A percentile compares a stretch with the other conserved stretches of the same genome.
Evolutionary conservation across 305 asterid genomes (phyloP).

Genomic region (Fraxinus nigra): DNA sequence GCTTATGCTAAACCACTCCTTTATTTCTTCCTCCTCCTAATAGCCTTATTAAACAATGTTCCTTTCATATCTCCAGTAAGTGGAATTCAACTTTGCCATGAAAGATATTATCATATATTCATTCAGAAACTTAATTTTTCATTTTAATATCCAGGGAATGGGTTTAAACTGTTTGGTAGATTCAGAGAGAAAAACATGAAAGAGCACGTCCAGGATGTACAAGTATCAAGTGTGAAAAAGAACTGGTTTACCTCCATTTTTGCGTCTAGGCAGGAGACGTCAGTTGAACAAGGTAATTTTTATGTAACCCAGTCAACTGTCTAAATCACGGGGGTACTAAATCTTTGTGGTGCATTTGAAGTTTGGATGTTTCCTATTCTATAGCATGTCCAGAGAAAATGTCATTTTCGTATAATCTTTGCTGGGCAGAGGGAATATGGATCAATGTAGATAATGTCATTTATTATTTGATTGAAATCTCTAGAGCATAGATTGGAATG

Average conservation of each 20-base stretch:
- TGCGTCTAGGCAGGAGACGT: conserved; percentile 41
- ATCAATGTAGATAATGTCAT: background rate
- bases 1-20: background rate
- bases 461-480: background rate
- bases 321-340: background rate
- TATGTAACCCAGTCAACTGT: background rate
- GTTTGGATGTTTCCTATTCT: background rate
- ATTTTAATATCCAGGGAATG: conserved; percentile 51
- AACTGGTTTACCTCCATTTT: conserved; percentile 58
- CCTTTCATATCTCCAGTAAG: background rate
- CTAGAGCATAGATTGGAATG: background rate
- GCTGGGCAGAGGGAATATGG: background rate
- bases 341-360: background rate
- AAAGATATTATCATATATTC: background rate
- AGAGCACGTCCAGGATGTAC: conserved; percentile 34
- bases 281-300: conserved; percentile 48
- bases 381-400: background rate
- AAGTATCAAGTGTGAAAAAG: conserved; percentile 35
- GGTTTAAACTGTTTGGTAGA: conserved; percentile 45
- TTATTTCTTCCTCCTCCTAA: background rate
- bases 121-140: background rate
- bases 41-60: background rate
- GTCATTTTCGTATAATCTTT: background rate
- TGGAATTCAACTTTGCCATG: background rate
- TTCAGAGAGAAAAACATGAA: conserved; percentile 40